Evolutionary conservation across 208 protist genomes (phyloP), one percentile per base, ranked within the genome.

Genomic region (Tetramitus jugosus): DNA sequence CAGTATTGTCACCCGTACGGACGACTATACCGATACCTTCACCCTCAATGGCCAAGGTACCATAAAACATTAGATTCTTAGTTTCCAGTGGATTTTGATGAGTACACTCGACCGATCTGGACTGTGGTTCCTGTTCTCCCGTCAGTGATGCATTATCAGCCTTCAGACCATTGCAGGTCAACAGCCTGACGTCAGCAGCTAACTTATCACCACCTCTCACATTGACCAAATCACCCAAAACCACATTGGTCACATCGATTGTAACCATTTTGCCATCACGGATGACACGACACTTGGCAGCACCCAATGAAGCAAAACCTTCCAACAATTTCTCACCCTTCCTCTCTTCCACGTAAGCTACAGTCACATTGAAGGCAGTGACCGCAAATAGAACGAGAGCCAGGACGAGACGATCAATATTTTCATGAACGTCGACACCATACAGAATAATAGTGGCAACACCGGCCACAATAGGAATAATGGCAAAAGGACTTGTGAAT

Each of bases 11-110:
- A 14, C 97, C 96, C 6, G 94, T 98, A 40, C 81, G 82, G 10
- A 96, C 86, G 14, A 98, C 95, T 8, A 98, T 84, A 52, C 93
- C 93, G 56, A 81, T 83, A 40, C 85, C 94, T 45, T 84, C 90
- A 20, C 96, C 96, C 74, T 94, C 89, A 6, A 90, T 89, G 35
- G 97, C 86, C 6, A 87, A 84, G 3, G 95, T 97, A n/a, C 92
- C 93, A 69, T 78, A 90, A 67, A 94, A 94, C 33, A 84, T 88
- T 0, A 95, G 37, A 79, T 95, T 95, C 37, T 0, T n/a, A 23
- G 68, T 46, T 78, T 79, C 62, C 7, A 67, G 52, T 79, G 83
- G 82, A 43, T 90, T 89, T 29, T 82, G 72, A 39, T 86, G 37
- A 33, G 80, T 80, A 1, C 26, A 45, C 23, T 87, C 65, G 33